These are phyloP conservation scores for Acmispon strigosus DNA, from an alignment of 306 rosid species.

Conservation along the genomic window DNA sequence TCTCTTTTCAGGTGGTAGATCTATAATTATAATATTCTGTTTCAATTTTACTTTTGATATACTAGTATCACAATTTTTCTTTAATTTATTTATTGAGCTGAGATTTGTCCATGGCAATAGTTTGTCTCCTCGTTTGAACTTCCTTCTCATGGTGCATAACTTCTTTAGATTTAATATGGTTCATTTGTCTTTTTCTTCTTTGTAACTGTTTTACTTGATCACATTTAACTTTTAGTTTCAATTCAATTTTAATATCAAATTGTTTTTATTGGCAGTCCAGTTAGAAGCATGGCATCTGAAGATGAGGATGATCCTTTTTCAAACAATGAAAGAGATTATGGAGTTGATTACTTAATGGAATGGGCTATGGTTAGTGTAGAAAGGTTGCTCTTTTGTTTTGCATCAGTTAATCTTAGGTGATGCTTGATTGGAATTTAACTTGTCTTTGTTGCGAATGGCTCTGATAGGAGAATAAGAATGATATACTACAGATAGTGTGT, in stretches of 20 bases:
- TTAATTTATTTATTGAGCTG: not conserved
- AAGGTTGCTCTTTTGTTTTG: constrained; percentile 14
- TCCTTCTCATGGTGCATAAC: not conserved
- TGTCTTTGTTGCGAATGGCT: constrained; percentile 17
- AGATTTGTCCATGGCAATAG: constrained; percentile 6
- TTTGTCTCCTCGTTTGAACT: constrained; percentile 4
- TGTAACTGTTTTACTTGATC: not conserved
- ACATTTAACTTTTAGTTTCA: not conserved
- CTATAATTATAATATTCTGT: not conserved
- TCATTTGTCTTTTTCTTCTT: not conserved
- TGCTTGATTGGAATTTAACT: constrained; percentile 26
- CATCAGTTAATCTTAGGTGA: constrained; percentile 11
- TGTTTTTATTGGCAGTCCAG: constrained; percentile 90
- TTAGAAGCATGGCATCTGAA: constrained; percentile 70
- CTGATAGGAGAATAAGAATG: constrained; percentile 73
- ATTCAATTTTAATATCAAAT: constrained; percentile 33
- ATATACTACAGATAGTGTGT: constrained; percentile 78
- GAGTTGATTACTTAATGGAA: constrained; percentile 59
- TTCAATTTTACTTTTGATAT: constrained; percentile 9
- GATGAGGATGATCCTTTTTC: constrained; percentile 67
- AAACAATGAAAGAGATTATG: constrained; percentile 49
- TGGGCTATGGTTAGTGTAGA: constrained; percentile 85
- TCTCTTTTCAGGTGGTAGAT: constrained; percentile 70
- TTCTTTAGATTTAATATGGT: not conserved
- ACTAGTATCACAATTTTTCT: not conserved